Evolutionary conservation across 495 filamentous ascomycete species (phyloP), one percentile per base, ranked within the genome.

Genomic region (Aspergillus olivimuriae): DNA sequence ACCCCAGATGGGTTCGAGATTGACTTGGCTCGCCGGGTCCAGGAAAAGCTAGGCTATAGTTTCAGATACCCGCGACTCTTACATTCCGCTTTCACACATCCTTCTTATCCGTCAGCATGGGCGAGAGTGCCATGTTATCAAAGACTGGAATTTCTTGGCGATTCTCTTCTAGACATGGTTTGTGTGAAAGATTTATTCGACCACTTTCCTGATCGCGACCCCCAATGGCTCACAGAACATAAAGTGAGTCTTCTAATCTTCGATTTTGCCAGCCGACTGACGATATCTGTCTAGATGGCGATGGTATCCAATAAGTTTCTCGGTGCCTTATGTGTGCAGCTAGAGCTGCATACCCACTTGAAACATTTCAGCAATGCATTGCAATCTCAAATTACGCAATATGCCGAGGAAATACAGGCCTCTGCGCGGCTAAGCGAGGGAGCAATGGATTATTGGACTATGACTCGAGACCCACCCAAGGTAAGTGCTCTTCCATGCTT

Each of bases 251-350:
- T 12, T 8, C 0, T 14, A 4, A 4, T 15, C 12, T 3, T 7
- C 10, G 36, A 14, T 11, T 16, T 37, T 34, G n/a, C n/a, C n/a
- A n/a, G n/a, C n/a, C 39, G 12, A 30, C 45, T 61, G 21, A 59
- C 5, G 24, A 11, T 18, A 3, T 12, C 3, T 17, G 30, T 36
- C 22, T 47, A 81, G 75, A 95, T 94, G 89, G 89, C 94, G 8
- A 95, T 98, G 90, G 91, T 92, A 2, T 94, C 89, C 11, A 98
- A 98, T 68, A 90, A 89, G 46, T 98, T 96, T 55, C 71, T 96
- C 0, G 90, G 86, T 10, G 85, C 85, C 16, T 58, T 97, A 5
- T 82, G 83, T 47, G 87, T 90, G 10, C 72, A 75, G 19, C 73
- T 97, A 1, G 80, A 75, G 2, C 83, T 96, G 30, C 83, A 96